Conservation (phyloP, 345 rosid species). For the Linum tenue region DNA sequence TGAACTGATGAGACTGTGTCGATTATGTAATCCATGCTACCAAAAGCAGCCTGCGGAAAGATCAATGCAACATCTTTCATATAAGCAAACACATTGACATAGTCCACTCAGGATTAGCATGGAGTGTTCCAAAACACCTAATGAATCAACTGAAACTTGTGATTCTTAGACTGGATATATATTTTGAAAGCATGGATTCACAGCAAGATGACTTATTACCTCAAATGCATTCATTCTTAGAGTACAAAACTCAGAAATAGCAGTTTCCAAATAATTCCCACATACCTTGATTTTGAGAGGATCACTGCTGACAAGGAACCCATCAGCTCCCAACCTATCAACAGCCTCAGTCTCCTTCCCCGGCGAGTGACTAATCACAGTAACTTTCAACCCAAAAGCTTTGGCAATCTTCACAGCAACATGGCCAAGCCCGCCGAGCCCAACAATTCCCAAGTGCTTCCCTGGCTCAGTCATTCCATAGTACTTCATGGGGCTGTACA, state of each 20-base stretch:
- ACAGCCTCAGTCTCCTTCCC: constrained; percentile 49
- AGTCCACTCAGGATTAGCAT: constrained; percentile 1
- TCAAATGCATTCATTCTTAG: background rate
- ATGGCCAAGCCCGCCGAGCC: constrained; percentile 93
- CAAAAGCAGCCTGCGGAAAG: constrained; percentile 47
- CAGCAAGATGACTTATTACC: background rate
- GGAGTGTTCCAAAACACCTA: background rate
- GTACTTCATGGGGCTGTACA: constrained; percentile 84
- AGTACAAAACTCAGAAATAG: background rate
- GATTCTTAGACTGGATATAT: background rate
- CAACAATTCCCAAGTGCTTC: constrained; percentile 78
- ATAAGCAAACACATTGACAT: too few species aligned
- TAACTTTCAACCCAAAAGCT: constrained; percentile 82
- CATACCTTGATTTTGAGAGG: constrained; percentile 58
- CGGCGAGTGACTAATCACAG: constrained; percentile 66
- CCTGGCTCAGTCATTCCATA: constrained; percentile 79
- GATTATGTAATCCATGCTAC: constrained; percentile 73
- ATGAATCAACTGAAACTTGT: background rate
- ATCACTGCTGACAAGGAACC: constrained; percentile 51
- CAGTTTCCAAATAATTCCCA: background rate
- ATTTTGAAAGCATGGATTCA: background rate
- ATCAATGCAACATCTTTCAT: background rate
- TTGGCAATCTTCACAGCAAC: constrained; percentile 76
- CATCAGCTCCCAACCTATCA: constrained; percentile 45
- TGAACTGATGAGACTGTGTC: constrained; percentile 84